These are phyloP conservation scores for Trichoderma breve DNA, from an alignment of 2,329 filamentous ascomycete species.

Conservation along the genomic window DNA sequence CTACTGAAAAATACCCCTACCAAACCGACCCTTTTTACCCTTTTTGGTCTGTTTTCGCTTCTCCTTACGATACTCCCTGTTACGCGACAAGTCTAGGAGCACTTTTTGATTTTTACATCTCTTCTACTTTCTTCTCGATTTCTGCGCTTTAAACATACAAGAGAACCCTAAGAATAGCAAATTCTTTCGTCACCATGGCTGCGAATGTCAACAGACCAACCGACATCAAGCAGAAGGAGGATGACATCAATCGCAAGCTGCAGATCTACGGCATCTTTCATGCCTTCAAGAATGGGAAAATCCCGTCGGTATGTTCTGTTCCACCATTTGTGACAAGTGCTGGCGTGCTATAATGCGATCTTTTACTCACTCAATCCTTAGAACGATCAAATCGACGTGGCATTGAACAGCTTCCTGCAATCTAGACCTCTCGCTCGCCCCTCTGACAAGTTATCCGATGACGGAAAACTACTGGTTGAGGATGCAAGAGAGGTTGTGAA, in stretches of 20 bases:
- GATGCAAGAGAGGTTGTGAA: constrained; percentile 79
- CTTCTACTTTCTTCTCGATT: neutral
- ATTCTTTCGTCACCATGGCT: constrained; percentile 32
- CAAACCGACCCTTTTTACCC: neutral
- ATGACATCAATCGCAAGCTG: constrained; percentile 87
- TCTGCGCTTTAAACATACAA: neutral
- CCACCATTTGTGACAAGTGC: neutral
- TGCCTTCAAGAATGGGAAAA: constrained; percentile 86
- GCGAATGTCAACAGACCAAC: constrained; percentile 68
- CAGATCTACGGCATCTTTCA: constrained; percentile 87
- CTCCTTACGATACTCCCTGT: neutral
- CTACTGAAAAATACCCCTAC: neutral
- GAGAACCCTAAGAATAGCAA: neutral
- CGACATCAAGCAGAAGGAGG: constrained; percentile 73
- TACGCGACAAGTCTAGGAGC: neutral
- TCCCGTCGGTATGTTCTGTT: constrained; percentile 68
- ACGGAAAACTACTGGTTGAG: constrained; percentile 74
- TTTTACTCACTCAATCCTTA: constrained; percentile 32
- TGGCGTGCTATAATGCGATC: neutral
- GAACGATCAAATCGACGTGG: constrained; percentile 95
- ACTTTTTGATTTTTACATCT: neutral
- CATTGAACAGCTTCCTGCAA: constrained; percentile 80
- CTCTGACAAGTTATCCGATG: constrained; percentile 72
- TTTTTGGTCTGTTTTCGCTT: neutral
- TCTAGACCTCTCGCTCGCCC: constrained; percentile 69